A percentile compares a stretch with the other conserved stretches of the same genome.
Evolutionary conservation across 768 basidiomycete genomes (phyloP).

Genomic region (Serendipita vermifera): DNA sequence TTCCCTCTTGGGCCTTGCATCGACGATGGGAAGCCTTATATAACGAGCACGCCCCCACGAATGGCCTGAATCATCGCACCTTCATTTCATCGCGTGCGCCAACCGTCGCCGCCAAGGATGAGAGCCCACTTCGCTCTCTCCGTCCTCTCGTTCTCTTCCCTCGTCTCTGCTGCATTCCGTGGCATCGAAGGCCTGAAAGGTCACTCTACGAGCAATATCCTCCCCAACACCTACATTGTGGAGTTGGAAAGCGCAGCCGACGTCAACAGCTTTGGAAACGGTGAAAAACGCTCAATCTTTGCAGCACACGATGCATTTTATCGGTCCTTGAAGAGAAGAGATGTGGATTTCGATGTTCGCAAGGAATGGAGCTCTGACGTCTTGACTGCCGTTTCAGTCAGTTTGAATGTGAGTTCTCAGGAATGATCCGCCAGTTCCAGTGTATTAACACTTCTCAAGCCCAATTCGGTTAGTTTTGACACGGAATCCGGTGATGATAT

Average conservation of each 20-base stretch:
- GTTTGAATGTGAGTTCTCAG: constrained; percentile 21
- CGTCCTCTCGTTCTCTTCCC: background rate
- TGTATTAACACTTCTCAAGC: no score
- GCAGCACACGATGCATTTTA: constrained; percentile 16
- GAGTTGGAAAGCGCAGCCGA: constrained; percentile 34
- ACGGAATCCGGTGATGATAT: no score
- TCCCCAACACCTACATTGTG: constrained; percentile 44
- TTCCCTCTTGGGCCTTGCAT: no score
- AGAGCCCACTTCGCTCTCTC: no score
- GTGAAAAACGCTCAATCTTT: constrained; percentile 16
- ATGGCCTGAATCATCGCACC: no score
- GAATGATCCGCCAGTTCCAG: no score
- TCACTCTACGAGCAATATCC: constrained; percentile 26
- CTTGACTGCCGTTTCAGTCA: background rate
- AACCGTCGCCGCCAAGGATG: no score
- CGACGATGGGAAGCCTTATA: no score
- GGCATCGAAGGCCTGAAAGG: constrained; percentile 22
- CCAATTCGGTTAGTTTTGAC: no score
- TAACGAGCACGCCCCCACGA: no score
- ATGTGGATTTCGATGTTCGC: background rate
- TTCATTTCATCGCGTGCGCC: no score
- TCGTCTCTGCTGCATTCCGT: background rate
- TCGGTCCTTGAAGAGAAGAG: constrained; percentile 34
- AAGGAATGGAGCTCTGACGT: background rate
- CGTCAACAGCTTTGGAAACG: constrained; percentile 11